A percentile compares a stretch with the other conserved stretches of the same genome.
phyloP scores from a whole-genome alignment of 1,284 basidiomycete species.

The Phenoliferia sp. region DNA sequence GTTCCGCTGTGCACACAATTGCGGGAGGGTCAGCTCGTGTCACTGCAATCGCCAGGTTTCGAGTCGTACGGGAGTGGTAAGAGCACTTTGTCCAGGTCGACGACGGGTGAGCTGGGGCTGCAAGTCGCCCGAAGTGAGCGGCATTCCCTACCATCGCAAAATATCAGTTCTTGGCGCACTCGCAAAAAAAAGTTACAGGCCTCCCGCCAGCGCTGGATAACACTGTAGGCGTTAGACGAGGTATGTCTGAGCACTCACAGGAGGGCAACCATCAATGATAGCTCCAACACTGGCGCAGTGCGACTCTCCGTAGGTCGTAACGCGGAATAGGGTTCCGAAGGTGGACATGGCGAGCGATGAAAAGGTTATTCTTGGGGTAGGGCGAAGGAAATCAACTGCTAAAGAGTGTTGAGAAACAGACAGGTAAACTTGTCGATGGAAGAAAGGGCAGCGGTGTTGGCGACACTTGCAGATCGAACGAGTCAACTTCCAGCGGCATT shows the following conservation, averaged over 20 bases:
- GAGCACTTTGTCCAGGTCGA: constrained; percentile 90
- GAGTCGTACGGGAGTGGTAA: constrained; percentile 82
- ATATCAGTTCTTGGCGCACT: not conserved
- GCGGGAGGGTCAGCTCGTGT: not conserved
- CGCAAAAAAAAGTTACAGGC: not conserved
- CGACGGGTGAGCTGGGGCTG: constrained; percentile 88
- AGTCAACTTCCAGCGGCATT: no score
- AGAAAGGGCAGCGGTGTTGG: no score
- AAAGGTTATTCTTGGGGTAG: not conserved
- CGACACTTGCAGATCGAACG: no score
- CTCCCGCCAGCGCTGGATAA: no score
- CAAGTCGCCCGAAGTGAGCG: constrained; percentile 74
- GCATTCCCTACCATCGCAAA: constrained; percentile 60
- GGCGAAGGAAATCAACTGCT: no score
- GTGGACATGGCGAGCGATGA: constrained; percentile 45
- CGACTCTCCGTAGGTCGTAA: constrained; percentile 96
- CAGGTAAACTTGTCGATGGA: no score
- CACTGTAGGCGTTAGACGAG: no score
- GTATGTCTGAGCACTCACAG: constrained; percentile 52
- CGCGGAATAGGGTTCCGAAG: constrained; percentile 83
- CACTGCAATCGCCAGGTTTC: not conserved
- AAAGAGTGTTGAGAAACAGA: no score
- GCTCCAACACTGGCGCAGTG: constrained; percentile 96
- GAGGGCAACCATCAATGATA: constrained; percentile 91
- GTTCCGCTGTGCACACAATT: constrained; percentile 68